These are phyloP conservation scores for Diaporthe batatas DNA, from an alignment of 2,329 filamentous ascomycete species.

Conservation along the genomic window DNA sequence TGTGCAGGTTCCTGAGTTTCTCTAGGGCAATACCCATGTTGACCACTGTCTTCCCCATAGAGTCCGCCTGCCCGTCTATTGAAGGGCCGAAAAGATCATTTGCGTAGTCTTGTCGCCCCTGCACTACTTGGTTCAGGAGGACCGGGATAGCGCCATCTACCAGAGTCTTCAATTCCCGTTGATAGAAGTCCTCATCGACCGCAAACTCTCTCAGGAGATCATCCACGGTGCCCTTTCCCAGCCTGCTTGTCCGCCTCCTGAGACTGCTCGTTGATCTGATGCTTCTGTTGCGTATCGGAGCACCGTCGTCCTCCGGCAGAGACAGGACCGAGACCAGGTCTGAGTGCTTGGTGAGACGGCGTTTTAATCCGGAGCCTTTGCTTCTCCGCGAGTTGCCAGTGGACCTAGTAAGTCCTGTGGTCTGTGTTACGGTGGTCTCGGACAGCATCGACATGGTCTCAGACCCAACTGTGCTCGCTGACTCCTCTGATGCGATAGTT, in stretches of 20 bases:
- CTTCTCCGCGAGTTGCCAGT: slow-evolving; percentile 61
- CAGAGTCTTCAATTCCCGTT: slow-evolving; percentile 89
- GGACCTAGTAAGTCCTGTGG: slow-evolving; percentile 62
- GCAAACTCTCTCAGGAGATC: slow-evolving; percentile 85
- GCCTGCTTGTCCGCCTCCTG: slow-evolving; percentile 76
- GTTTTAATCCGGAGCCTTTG: slow-evolving; percentile 69
- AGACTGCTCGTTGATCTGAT: slow-evolving; percentile 84
- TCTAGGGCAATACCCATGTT: slow-evolving; percentile 94
- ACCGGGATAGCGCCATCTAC: slow-evolving; percentile 97
- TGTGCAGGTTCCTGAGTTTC: slow-evolving; percentile 84
- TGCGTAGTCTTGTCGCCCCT: slow-evolving; percentile 73
- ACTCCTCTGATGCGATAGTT: slow-evolving; percentile 68
- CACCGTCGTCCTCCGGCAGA: slow-evolving; percentile 69
- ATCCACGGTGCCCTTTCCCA: slow-evolving; percentile 76
- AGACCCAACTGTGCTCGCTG: slow-evolving; percentile 60
- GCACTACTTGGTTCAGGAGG: slow-evolving; percentile 85
- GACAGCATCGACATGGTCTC: slow-evolving; percentile 65
- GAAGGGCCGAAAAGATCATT: slow-evolving; percentile 76
- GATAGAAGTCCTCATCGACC: slow-evolving; percentile 88
- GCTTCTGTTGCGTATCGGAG: slow-evolving; percentile 74
- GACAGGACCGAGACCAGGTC: slow-evolving; percentile 95
- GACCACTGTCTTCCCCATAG: slow-evolving; percentile 87
- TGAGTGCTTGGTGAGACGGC: slow-evolving; percentile 89
- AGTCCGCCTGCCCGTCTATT: slow-evolving; percentile 64
- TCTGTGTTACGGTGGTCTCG: slow-evolving; percentile 67